A percentile compares a stretch with the other conserved stretches of the same genome.
These are phyloP conservation scores for Tulasnella sp. DNA, from an alignment of 768 basidiomycete genomes.

Conservation along the genomic window DNA sequence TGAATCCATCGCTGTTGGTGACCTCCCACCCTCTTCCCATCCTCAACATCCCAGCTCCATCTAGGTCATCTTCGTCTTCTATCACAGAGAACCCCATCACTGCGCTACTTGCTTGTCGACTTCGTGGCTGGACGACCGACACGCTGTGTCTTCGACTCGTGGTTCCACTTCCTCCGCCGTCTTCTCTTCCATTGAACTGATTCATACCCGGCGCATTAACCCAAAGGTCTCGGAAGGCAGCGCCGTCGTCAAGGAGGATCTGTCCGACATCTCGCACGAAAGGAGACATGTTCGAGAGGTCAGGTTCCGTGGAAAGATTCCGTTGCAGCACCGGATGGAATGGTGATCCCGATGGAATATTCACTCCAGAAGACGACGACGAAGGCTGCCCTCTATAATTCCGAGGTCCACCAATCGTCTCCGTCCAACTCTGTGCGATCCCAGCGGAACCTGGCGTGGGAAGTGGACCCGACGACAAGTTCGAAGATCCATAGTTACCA, in stretches of 20 bases:
- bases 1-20: neutral
- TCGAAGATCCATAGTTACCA: neutral
- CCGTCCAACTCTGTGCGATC: constrained; percentile 2
- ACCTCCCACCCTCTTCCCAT: neutral
- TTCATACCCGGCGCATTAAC: constrained; percentile 35
- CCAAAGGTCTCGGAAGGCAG: constrained; percentile 65
- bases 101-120: constrained; percentile 32
- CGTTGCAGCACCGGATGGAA: constrained; percentile 29
- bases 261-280: constrained; percentile 76
- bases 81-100: constrained; percentile 55
- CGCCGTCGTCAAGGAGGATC: constrained; percentile 62
- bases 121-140: constrained; percentile 64
- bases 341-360: neutral
- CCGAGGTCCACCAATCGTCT: neutral
- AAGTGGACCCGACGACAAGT: neutral
- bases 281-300: constrained; percentile 72
- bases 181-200: constrained; percentile 12
- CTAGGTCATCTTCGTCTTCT: constrained; percentile 29
- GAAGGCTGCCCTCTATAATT: neutral
- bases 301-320: constrained; percentile 18
- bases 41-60: neutral
- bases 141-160: constrained; percentile 77
- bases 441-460: constrained; percentile 1
- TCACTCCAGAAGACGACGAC: neutral
- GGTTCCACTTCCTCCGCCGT: constrained; percentile 56